These are phyloP conservation scores for Myxozyma nipponensis DNA, from an alignment of 805 yeast genomes.

Conservation along the genomic window DNA sequence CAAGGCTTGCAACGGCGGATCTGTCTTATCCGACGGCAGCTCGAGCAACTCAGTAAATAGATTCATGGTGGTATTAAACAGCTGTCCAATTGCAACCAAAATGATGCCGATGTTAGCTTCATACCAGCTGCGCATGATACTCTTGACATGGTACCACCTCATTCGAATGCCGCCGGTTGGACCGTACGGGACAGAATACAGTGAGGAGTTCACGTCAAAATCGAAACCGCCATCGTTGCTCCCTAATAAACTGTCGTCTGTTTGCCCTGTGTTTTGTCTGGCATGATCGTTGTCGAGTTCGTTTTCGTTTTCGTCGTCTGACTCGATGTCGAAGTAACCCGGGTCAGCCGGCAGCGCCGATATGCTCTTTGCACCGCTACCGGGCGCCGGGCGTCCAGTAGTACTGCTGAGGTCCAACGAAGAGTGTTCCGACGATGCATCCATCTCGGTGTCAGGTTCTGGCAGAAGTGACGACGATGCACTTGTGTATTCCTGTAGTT, in stretches of 20 bases:
- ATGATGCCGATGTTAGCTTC: constrained; percentile 51
- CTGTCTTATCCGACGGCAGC: constrained; percentile 46
- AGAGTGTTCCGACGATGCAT: no score
- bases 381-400: no score
- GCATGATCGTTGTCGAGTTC: background rate
- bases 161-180: background rate
- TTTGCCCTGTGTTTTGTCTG: background rate
- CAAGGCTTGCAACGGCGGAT: constrained; percentile 67
- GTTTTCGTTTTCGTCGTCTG: background rate
- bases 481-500: no score
- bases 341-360: background rate
- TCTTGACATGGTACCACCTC: background rate
- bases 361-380: no score
- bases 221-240: background rate
- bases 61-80: constrained; percentile 74
- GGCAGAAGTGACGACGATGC: no score
- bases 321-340: background rate
- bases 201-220: background rate
- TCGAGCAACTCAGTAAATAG: constrained; percentile 71
- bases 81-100: constrained; percentile 57
- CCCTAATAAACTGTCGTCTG: background rate
- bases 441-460: no score
- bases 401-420: no score
- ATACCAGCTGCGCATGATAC: constrained; percentile 9
- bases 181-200: background rate